Conservation (phyloP, 1,284 basidiomycete genomes). For the Termitomyces sp. region DNA sequence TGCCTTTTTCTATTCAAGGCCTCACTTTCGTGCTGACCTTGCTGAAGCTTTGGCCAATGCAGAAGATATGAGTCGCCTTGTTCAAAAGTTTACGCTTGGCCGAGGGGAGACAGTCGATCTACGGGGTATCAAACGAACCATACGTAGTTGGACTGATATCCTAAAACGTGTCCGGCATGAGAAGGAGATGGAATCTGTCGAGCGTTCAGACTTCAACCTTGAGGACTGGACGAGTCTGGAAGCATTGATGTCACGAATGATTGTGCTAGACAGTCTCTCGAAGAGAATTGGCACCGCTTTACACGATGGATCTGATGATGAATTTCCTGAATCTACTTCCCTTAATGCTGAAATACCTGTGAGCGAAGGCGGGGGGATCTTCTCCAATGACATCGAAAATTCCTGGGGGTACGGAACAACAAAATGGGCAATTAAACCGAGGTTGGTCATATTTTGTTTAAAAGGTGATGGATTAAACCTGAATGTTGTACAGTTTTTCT, state of each 20-base stretch:
- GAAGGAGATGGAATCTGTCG: conserved; percentile 43
- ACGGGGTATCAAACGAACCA: conserved; percentile 55
- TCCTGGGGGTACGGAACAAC: conserved; percentile 26
- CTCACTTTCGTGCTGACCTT: conserved; percentile 69
- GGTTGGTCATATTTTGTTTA: conserved; percentile 39
- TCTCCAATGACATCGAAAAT: conserved; percentile 11
- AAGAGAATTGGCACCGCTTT: conserved; percentile 57
- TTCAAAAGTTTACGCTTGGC: conserved; percentile 74
- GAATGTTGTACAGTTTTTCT: conserved; percentile 56
- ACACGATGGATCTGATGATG: conserved; percentile 27
- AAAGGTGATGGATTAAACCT: conserved; percentile 1
- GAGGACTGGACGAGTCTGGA: conserved; percentile 55
- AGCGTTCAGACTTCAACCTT: conserved; percentile 27
- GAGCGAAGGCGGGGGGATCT: conserved; percentile 9
- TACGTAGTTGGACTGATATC: conserved; percentile 54
- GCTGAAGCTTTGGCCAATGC: conserved; percentile 50
- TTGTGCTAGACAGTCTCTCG: conserved; percentile 53
- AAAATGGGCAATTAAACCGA: conserved; percentile 68
- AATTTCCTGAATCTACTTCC: conserved; percentile 17
- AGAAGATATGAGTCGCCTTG: conserved; percentile 73
- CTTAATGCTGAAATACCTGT: conserved; percentile 11
- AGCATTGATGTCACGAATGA: conserved; percentile 52
- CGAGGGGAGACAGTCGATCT: conserved; percentile 69
- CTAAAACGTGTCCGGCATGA: conserved; percentile 50
- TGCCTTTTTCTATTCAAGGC: conserved; percentile 63